A percentile compares a stretch with the other conserved stretches of the same genome.
Conservation (phyloP, 1,284 basidiomycete genomes). For the Papiliotrema laurentii region DNA sequence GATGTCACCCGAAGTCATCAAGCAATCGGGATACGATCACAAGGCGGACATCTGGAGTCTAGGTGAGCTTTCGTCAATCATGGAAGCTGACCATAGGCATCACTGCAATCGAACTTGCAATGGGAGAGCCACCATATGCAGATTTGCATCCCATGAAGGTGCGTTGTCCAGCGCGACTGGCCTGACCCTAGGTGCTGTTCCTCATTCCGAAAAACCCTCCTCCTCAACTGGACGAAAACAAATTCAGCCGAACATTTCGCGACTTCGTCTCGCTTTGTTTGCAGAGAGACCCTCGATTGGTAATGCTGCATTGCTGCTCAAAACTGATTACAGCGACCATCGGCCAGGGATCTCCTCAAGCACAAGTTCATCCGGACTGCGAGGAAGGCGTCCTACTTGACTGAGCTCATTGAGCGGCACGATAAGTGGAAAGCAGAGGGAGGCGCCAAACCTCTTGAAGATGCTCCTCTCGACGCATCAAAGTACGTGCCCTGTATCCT, state of each 20-base stretch:
- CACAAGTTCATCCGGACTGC: conserved; percentile 94
- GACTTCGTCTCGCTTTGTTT: conserved; percentile 92
- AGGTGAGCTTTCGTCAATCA: conserved; percentile 48
- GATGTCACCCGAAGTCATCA: conserved; percentile 99
- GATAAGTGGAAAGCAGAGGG: conserved; percentile 88
- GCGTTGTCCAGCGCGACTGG: background rate
- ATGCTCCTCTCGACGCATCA: conserved; percentile 48
- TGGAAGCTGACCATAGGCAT: conserved; percentile 52
- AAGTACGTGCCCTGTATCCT: conserved; percentile 6
- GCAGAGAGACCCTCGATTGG: conserved; percentile 87
- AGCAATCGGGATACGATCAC: conserved; percentile 97
- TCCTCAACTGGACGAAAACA: conserved; percentile 71
- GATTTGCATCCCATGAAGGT: conserved; percentile 99
- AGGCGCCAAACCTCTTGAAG: conserved; percentile 63
- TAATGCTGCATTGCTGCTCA: conserved; percentile 49
- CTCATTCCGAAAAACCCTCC: conserved; percentile 97
- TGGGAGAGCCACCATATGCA: conserved; percentile 95
- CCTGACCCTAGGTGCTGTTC: conserved; percentile 72
- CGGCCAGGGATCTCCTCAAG: conserved; percentile 89
- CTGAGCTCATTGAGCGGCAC: conserved; percentile 89
- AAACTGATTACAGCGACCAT: conserved; percentile 62
- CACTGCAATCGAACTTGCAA: conserved; percentile 94
- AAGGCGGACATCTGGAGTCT: conserved; percentile 98
- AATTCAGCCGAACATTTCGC: conserved; percentile 85
- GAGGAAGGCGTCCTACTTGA: conserved; percentile 88